Conservation (phyloP, 2,329 filamentous ascomycete species). For the Colletotrichum viniferum region DNA sequence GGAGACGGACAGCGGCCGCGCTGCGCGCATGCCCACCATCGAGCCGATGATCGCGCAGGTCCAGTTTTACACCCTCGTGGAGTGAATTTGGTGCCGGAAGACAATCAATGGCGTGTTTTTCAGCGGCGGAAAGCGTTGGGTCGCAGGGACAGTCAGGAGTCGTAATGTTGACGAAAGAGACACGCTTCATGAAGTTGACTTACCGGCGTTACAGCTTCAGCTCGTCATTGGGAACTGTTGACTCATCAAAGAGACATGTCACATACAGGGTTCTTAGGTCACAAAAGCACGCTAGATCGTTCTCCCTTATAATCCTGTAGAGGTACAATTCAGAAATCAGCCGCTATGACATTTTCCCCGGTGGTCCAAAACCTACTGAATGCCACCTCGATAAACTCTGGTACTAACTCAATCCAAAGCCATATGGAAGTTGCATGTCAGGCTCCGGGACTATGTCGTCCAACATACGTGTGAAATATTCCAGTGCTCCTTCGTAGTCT, state of each 20-base stretch:
- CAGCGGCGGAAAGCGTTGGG: accelerated
- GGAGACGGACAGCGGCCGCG: not conserved
- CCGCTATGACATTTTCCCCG: not conserved
- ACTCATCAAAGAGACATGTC: not conserved
- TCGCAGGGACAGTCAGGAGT: not conserved
- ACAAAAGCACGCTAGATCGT: not conserved
- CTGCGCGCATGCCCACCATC: not conserved
- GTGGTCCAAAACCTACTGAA: not conserved
- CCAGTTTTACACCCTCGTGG: not conserved
- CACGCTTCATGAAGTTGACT: accelerated
- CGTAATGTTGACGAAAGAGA: not conserved
- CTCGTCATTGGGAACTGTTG: not conserved
- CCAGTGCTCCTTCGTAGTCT: not conserved
- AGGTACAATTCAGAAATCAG: not conserved
- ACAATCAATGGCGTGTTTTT: accelerated
- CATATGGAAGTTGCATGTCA: not conserved
- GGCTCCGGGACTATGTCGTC: not conserved
- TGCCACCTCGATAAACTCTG: not conserved
- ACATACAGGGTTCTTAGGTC: not conserved
- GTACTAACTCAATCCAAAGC: not conserved
- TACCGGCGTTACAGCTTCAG: not conserved
- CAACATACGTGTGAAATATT: not conserved
- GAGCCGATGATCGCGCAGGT: not conserved
- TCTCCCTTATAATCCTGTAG: not conserved
- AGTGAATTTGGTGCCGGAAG: not conserved